Conservation (phyloP, 495 filamentous ascomycete species). For the Penicillium herquei region DNA sequence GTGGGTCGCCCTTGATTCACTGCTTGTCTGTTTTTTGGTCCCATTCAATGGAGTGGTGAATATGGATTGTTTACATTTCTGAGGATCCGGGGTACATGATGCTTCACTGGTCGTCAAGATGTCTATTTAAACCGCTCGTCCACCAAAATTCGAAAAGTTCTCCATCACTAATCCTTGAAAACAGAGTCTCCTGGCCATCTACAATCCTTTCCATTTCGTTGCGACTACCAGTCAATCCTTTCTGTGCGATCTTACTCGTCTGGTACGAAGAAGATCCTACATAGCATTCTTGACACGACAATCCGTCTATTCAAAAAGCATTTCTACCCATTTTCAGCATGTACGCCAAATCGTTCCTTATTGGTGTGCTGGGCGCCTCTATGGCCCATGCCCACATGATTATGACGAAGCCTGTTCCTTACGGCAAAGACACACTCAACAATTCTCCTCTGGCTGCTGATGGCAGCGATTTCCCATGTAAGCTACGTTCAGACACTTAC, state of each 20-base stretch:
- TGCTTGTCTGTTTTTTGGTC: not conserved
- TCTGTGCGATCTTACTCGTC: slow-evolving; percentile 34
- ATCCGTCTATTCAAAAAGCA: slow-evolving; percentile 11
- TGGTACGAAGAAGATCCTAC: slow-evolving; percentile 38
- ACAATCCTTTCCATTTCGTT: slow-evolving; percentile 4
- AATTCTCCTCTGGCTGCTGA: slow-evolving; percentile 59
- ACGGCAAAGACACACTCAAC: slow-evolving; percentile 45
- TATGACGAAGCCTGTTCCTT: slow-evolving; percentile 69
- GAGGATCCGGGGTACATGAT: not conserved
- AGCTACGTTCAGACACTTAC: slow-evolving; percentile 38
- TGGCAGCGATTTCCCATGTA: slow-evolving; percentile 80
- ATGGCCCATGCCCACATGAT: slow-evolving; percentile 63
- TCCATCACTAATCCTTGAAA: slow-evolving; percentile 7
- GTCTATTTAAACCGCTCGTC: not conserved
- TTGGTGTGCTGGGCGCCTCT: slow-evolving; percentile 48
- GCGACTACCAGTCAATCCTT: slow-evolving; percentile 25
- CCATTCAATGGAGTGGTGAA: not conserved
- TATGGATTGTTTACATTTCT: not conserved
- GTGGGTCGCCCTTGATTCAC: slow-evolving; percentile 1
- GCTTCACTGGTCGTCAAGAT: not conserved
- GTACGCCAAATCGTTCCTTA: slow-evolving; percentile 38
- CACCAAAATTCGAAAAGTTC: not conserved
- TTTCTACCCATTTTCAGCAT: slow-evolving; percentile 32
- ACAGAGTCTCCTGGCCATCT: slow-evolving; percentile 1
- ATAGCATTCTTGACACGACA: slow-evolving; percentile 25